Evolutionary conservation across 1,284 basidiomycete genomes (phyloP).

Genomic region (Termitomyces sp.): DNA sequence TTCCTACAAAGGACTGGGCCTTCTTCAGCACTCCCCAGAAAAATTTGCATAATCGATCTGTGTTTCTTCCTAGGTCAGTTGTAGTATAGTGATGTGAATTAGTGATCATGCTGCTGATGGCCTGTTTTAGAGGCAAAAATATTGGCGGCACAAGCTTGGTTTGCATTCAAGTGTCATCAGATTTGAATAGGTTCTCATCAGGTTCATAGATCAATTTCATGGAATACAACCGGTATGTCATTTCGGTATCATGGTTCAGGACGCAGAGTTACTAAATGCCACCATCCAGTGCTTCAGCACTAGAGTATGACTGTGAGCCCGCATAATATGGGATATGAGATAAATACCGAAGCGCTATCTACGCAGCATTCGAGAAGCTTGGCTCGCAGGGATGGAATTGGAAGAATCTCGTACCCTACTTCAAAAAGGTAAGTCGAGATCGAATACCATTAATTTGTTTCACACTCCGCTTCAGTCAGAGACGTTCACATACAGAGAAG

Average conservation of each 20-base stretch:
- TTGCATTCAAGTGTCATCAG: background rate
- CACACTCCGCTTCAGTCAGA: conserved; percentile 5
- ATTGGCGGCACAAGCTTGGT: conserved; percentile 9
- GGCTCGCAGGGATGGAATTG: conserved; percentile 8
- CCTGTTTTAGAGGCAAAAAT: conserved; percentile 10
- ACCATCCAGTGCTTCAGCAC: background rate
- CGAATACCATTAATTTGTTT: background rate
- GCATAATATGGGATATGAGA: too few relatives aligned
- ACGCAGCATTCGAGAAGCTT: conserved; percentile 8
- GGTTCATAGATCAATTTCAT: conserved; percentile 4
- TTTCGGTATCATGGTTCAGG: too few relatives aligned
- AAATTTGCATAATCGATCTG: background rate
- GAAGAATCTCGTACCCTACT: conserved; percentile 6
- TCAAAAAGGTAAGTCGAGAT: conserved; percentile 6
- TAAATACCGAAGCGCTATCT: too few relatives aligned
- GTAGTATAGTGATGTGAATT: too few relatives aligned
- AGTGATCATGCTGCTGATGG: too few relatives aligned
- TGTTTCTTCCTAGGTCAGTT: conserved; percentile 4
- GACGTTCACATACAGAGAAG: background rate
- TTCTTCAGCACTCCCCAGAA: conserved; percentile 7
- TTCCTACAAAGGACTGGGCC: conserved; percentile 2
- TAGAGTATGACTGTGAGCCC: conserved; percentile 2
- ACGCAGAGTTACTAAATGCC: background rate
- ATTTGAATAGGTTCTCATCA: background rate
- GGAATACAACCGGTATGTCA: conserved; percentile 3